Evolutionary conservation across 768 basidiomycete species (phyloP).

Genomic region (Macrolepiota albuminosa): DNA sequence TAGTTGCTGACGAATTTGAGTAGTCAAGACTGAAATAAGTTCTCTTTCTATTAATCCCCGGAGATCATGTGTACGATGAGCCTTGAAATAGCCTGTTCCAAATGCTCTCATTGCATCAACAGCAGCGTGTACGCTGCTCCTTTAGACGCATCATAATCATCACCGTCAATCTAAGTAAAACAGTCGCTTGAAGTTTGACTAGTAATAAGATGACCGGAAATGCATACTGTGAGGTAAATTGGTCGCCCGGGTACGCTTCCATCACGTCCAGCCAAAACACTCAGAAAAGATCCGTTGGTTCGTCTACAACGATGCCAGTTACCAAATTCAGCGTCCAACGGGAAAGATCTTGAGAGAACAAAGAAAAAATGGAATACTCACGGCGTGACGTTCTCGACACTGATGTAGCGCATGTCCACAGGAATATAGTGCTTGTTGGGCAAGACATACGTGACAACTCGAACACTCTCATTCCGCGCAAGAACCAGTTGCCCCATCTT

Average conservation of each 20-base stretch:
- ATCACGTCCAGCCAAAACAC: constrained; percentile 58
- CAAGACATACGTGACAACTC: too few species aligned
- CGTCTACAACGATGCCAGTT: constrained; percentile 28
- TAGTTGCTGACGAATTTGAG: not conserved
- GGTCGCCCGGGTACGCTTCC: constrained; percentile 63
- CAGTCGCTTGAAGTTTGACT: not conserved
- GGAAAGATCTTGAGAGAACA: too few species aligned
- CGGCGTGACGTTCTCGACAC: too few species aligned
- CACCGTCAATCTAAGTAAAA: constrained; percentile 71
- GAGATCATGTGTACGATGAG: constrained; percentile 87
- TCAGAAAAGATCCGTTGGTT: constrained; percentile 76
- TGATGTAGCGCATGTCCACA: too few species aligned
- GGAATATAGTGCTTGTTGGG: too few species aligned
- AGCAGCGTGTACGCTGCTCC: constrained; percentile 79
- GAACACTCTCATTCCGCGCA: too few species aligned
- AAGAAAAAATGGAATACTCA: too few species aligned
- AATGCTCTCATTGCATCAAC: constrained; percentile 89
- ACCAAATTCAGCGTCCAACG: constrained; percentile 18
- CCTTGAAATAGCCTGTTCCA: constrained; percentile 89
- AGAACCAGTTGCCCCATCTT: too few species aligned
- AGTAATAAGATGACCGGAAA: not conserved
- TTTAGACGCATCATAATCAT: constrained; percentile 88
- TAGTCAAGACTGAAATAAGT: constrained; percentile 40
- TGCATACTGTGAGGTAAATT: constrained; percentile 77
- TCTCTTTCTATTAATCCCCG: constrained; percentile 75